Evolutionary conservation across 1,284 basidiomycete species (phyloP).

Genomic region (Schizophyllum amplum): DNA sequence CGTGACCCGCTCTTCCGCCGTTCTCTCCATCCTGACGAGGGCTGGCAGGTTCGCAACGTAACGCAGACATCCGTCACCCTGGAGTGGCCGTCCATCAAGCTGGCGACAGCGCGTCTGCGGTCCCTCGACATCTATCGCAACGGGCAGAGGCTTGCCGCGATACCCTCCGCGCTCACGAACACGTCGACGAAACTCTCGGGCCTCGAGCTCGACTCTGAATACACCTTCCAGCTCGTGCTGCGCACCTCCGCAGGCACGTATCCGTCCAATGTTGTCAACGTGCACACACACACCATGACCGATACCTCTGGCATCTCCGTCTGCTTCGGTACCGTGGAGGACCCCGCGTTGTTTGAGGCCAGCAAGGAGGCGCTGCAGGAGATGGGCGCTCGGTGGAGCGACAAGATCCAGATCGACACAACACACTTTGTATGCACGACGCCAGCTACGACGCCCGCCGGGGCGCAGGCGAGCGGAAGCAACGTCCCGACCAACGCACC

Average conservation of each 20-base stretch:
- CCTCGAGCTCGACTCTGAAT: constrained; percentile 81
- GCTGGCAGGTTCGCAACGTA: constrained; percentile 72
- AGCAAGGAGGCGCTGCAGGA: constrained; percentile 70
- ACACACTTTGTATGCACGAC: constrained; percentile 95
- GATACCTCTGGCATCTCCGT: constrained; percentile 91
- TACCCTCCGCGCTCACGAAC: constrained; percentile 74
- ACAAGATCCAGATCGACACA: constrained; percentile 92
- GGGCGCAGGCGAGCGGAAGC: constrained; percentile 47
- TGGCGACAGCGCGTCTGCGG: constrained; percentile 79
- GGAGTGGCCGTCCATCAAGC: constrained; percentile 83
- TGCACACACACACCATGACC: constrained; percentile 87
- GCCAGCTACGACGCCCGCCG: constrained; percentile 58
- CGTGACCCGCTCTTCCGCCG: constrained; percentile 14
- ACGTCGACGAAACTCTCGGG: constrained; percentile 88
- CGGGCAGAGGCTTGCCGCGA: constrained; percentile 76
- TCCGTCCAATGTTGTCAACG: constrained; percentile 73
- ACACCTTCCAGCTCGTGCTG: constrained; percentile 87
- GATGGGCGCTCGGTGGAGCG: constrained; percentile 84
- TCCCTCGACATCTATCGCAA: constrained; percentile 90
- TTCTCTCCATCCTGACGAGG: background rate
- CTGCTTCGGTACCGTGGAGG: constrained; percentile 84
- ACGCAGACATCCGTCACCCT: constrained; percentile 93
- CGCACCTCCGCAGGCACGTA: constrained; percentile 86
- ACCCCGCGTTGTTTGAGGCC: constrained; percentile 67
- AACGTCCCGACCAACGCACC: constrained; percentile 37